Evolutionary conservation across 2,329 filamentous ascomycete genomes (phyloP).

Genomic region (Colletotrichum tanaceti): DNA sequence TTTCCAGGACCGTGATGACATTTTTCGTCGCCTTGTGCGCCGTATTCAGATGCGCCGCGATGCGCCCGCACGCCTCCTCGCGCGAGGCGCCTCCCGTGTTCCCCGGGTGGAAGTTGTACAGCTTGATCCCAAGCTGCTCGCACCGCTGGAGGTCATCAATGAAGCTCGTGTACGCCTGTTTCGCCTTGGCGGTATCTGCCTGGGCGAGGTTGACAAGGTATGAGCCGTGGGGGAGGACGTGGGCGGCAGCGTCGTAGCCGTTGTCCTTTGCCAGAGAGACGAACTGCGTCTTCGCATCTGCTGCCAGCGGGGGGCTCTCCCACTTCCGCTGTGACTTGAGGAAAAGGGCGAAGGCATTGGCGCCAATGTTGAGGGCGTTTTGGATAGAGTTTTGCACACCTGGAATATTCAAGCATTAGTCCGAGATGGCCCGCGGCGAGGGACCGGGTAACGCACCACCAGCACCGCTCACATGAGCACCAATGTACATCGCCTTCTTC

Average conservation of each 20-base stretch:
- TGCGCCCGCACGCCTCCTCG: slow-evolving; percentile 77
- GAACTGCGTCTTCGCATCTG: slow-evolving; percentile 77
- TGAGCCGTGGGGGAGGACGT: slow-evolving; percentile 90
- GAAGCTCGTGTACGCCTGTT: slow-evolving; percentile 87
- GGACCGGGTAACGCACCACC: slow-evolving; percentile 70
- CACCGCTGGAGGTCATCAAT: slow-evolving; percentile 89
- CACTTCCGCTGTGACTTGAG: slow-evolving; percentile 97
- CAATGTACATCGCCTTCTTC: slow-evolving; percentile 81
- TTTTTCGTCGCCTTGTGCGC: slow-evolving; percentile 80
- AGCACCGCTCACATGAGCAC: slow-evolving; percentile 90
- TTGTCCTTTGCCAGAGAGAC: slow-evolving; percentile 74
- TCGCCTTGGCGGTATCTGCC: slow-evolving; percentile 79
- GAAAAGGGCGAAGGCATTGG: slow-evolving; percentile 94
- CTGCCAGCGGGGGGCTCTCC: slow-evolving; percentile 81
- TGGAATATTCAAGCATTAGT: slow-evolving; percentile 48
- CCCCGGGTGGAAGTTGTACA: slow-evolving; percentile 99
- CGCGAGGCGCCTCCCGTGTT: slow-evolving; percentile 77
- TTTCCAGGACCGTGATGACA: slow-evolving; percentile 90
- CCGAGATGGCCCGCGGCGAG: slow-evolving; percentile 1
- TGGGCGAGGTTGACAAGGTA: slow-evolving; percentile 98
- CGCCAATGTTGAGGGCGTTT: slow-evolving; percentile 84
- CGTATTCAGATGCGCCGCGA: slow-evolving; percentile 84
- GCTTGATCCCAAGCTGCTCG: slow-evolving; percentile 82
- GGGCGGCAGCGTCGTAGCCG: slow-evolving; percentile 75
- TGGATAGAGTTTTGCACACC: slow-evolving; percentile 89